Conservation (phyloP, 2,329 filamentous ascomycete species). For the Sporothrix pseudoabietina region DNA sequence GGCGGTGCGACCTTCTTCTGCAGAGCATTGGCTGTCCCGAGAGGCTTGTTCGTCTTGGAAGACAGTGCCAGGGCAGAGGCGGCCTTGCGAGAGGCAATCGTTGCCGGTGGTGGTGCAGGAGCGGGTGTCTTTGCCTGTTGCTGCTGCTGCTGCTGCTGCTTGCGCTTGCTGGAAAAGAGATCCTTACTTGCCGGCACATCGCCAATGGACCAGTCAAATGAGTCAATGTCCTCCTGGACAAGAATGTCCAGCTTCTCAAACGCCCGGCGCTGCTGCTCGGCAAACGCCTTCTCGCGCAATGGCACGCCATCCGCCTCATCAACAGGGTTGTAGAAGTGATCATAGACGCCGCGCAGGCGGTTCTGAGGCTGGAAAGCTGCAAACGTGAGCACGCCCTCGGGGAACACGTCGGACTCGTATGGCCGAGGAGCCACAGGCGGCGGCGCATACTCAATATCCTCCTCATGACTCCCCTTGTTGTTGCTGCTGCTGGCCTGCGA, state of each 20-base stretch:
- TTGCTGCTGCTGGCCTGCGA: constrained; percentile 41
- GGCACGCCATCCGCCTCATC: constrained; percentile 66
- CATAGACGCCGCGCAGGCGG: constrained; percentile 62
- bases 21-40: constrained; percentile 23
- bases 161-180: constrained; percentile 38
- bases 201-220: constrained; percentile 61
- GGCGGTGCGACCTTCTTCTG: constrained; percentile 35
- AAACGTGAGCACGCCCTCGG: constrained; percentile 58
- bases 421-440: constrained; percentile 67
- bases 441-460: constrained; percentile 88
- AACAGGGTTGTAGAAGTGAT: constrained; percentile 62
- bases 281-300: constrained; percentile 61
- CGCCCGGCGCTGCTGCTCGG: constrained; percentile 54
- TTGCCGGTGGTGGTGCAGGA: constrained; percentile 45
- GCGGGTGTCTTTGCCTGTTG: neutral
- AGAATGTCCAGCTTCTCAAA: constrained; percentile 64
- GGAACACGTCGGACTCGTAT: constrained; percentile 71
- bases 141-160: constrained; percentile 19
- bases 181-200: constrained; percentile 56
- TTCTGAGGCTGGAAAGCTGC: constrained; percentile 61
- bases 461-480: constrained; percentile 53
- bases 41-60: constrained; percentile 24
- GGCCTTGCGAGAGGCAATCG: constrained; percentile 57
- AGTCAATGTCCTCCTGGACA: constrained; percentile 67
- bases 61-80: constrained; percentile 55